Evolutionary conservation across 2,329 filamentous ascomycete genomes (phyloP).

Genomic region (Penicillium sp.): DNA sequence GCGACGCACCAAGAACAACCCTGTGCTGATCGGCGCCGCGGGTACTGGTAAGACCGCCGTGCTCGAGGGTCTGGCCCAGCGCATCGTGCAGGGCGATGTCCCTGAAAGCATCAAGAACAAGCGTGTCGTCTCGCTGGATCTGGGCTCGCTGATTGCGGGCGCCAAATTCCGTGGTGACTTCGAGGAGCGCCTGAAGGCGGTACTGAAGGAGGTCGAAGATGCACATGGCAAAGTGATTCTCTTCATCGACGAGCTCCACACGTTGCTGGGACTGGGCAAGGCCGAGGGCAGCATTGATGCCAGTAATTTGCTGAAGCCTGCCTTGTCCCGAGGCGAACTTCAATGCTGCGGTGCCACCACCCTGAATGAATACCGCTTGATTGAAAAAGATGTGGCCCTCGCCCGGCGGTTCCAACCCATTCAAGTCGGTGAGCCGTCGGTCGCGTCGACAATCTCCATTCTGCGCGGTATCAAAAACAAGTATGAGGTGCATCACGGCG

Average conservation of each 20-base stretch:
- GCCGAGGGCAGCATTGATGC: slow-evolving; percentile 96
- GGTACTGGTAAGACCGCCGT: slow-evolving; percentile 95
- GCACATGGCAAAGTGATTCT: slow-evolving; percentile 86
- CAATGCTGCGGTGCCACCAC: slow-evolving; percentile 97
- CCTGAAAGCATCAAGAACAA: slow-evolving; percentile 97
- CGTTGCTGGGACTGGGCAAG: slow-evolving; percentile 85
- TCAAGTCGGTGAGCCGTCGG: slow-evolving; percentile 82
- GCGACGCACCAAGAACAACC: slow-evolving; percentile 90
- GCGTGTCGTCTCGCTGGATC: slow-evolving; percentile 77
- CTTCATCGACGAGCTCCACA: slow-evolving; percentile 94
- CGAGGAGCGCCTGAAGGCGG: slow-evolving; percentile 86
- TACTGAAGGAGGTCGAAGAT: slow-evolving; percentile 85
- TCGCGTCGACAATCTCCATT: slow-evolving; percentile 92
- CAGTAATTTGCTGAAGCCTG: slow-evolving; percentile 89
- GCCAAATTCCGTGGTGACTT: slow-evolving; percentile 96
- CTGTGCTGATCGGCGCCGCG: slow-evolving; percentile 85
- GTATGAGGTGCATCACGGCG: slow-evolving; percentile 96
- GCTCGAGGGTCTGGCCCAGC: slow-evolving; percentile 80
- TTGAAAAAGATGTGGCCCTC: slow-evolving; percentile 93
- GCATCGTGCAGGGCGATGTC: slow-evolving; percentile 88
- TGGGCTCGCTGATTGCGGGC: slow-evolving; percentile 90
- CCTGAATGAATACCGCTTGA: slow-evolving; percentile 82
- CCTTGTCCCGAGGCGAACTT: slow-evolving; percentile 84
- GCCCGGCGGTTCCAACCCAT: slow-evolving; percentile 94
- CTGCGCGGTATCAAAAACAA: slow-evolving; percentile 94